Evolutionary conservation across 805 yeast genomes (phyloP), one percentile per base, ranked within the genome.

Genomic region (Wickerhamomyces strasburgensis): DNA sequence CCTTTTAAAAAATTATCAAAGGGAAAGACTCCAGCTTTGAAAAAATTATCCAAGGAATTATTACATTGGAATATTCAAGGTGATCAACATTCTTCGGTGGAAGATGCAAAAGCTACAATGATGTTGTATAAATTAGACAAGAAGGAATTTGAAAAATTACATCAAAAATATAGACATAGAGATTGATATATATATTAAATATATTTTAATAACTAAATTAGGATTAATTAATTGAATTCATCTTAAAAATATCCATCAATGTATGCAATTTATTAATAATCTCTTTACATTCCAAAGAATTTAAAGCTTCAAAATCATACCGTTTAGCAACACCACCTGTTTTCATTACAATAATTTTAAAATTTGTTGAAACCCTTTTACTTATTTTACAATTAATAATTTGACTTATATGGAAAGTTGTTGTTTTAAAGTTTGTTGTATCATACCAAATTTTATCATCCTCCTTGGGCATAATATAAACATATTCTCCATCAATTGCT

Each of bases 401-500:
- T 52, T 85, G 95, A 14, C 84, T 75, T 8, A 88, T 76, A 52
- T 88, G 95, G 57, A 90, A 86, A 0, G 94, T 82, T 13, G 88
- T 78, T 0, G 96, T 89, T 54, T 89, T 89, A 48, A 83, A 74
- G 24, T 42, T 51, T 56, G 70, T 58, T n/a, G 68, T 65, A 37
- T 83, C 93, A 50, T 83, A 76, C 73, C 86, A 75, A 47, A 73
- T 75, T 40, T 76, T 70, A 41, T 85, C 90, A 49, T 84, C 87
- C 25, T 21, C n/a, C 6, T 88, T 80, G 0, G 97, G 96, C 51
- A 86, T 76, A 33, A 90, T 74, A 51, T 89, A 90, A 11, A 90
- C 76, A 52, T 87, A 88, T 50, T 87, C 95, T n/a, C 97, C 98
- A 59, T 90, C 98, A 27, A 90, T 75, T 1, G 93, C 88, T 23